phyloP scores from a whole-genome alignment of 768 basidiomycete species.

The Psilocybe sp. region DNA sequence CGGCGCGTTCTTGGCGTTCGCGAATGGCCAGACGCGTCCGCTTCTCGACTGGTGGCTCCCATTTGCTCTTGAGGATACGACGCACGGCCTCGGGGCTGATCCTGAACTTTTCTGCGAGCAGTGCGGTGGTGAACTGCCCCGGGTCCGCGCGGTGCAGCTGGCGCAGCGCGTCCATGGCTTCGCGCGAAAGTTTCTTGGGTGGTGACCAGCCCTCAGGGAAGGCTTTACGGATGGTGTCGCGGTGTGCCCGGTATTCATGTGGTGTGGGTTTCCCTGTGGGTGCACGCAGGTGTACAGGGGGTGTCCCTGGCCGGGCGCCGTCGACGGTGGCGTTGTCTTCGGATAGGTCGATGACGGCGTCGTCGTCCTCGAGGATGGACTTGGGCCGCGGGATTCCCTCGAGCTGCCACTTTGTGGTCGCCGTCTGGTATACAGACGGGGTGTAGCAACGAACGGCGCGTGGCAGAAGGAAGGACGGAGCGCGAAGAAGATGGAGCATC shows the following conservation, averaged over 20 bases:
- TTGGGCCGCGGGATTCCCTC: slow-evolving; percentile 34
- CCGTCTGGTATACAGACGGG: slow-evolving; percentile 11
- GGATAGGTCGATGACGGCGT: slow-evolving; percentile 41
- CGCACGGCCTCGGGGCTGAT: slow-evolving; percentile 81
- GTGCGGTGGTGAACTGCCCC: slow-evolving; percentile 57
- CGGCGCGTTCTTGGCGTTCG: slow-evolving; percentile 45
- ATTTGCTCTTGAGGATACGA: slow-evolving; percentile 75
- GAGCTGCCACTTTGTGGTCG: slow-evolving; percentile 36
- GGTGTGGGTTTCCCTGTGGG: slow-evolving; percentile 44
- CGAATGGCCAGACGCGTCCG: slow-evolving; percentile 44
- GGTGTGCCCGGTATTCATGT: slow-evolving; percentile 47
- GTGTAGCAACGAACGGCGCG: slow-evolving; percentile 22
- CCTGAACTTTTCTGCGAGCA: slow-evolving; percentile 74
- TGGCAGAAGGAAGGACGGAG: slow-evolving; percentile 17
- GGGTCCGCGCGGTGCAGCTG: slow-evolving; percentile 65
- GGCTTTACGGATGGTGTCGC: slow-evolving; percentile 42
- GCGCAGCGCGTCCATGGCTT: slow-evolving; percentile 81
- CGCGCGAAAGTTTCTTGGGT: slow-evolving; percentile 74
- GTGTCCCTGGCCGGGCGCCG: slow-evolving; percentile 33
- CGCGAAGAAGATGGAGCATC: slow-evolving; percentile 21
- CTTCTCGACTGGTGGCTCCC: slow-evolving; percentile 58
- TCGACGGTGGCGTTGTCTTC: slow-evolving; percentile 52
- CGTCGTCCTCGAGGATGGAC: slow-evolving; percentile 49
- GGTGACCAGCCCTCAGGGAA: slow-evolving; percentile 77
- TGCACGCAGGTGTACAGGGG: slow-evolving; percentile 33